A percentile compares a stretch with the other conserved stretches of the same genome.
phyloP scores from a whole-genome alignment of 768 basidiomycete species.

The Rhodotorula diobovata region DNA sequence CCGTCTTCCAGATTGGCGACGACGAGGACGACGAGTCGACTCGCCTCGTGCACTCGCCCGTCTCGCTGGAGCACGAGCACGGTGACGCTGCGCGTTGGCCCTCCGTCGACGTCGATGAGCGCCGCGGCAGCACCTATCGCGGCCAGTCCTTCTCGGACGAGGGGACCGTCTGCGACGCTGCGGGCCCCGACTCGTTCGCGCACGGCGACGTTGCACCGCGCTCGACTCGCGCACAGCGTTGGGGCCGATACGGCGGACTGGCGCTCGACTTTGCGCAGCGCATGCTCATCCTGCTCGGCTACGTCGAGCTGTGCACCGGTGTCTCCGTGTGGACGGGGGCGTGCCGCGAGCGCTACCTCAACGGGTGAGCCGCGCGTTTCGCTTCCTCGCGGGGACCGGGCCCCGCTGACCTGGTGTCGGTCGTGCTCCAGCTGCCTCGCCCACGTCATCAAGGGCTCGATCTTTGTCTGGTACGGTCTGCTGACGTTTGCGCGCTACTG shows the following conservation, averaged over 20 bases:
- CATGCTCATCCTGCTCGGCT: conserved; percentile 65
- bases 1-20: conserved; percentile 7
- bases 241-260: not conserved
- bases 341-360: conserved; percentile 70
- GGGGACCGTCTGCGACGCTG: conserved; percentile 36
- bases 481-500: conserved; percentile 89
- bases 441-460: conserved; percentile 73
- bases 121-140: not conserved
- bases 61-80: not conserved
- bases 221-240: not conserved
- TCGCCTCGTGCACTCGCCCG: not conserved
- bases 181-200: conserved; percentile 8
- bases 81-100: no score
- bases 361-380: conserved; percentile 55
- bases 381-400: no score
- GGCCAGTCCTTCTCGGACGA: conserved; percentile 24
- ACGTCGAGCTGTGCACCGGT: conserved; percentile 63
- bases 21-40: conserved; percentile 14
- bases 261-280: conserved; percentile 53
- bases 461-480: conserved; percentile 89
- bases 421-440: conserved; percentile 68
- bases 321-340: conserved; percentile 79
- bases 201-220: not conserved
- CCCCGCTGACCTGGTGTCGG: not conserved
- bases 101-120: no score